Evolutionary conservation across 306 rosid genomes (phyloP).

Genomic region (Fagus sylvatica): DNA sequence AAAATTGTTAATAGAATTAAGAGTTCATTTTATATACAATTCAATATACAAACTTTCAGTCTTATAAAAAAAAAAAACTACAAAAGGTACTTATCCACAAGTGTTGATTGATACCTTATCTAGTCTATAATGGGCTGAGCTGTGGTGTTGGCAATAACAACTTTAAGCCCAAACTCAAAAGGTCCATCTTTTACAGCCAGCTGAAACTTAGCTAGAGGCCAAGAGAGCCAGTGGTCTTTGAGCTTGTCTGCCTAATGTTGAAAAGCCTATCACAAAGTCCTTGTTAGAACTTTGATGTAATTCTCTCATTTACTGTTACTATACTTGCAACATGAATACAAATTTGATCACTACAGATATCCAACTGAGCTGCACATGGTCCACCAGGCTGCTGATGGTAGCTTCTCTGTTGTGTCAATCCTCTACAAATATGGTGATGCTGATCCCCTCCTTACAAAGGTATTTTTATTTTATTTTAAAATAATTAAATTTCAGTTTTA

Average conservation of each 20-base stretch:
- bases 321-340: not conserved
- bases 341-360: slow-evolving; percentile 30
- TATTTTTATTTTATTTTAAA: not conserved
- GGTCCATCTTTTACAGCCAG: no score
- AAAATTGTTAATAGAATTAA: no score
- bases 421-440: slow-evolving; percentile 57
- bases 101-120: not conserved
- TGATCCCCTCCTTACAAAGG: slow-evolving; percentile 60
- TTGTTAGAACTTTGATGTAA: no score
- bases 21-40: no score
- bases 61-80: no score
- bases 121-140: not conserved
- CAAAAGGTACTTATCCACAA: no score
- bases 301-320: not conserved
- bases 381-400: slow-evolving; percentile 52
- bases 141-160: not conserved
- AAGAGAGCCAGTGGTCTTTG: no score
- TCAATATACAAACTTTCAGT: no score
- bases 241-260: no score
- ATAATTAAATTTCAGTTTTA: not conserved
- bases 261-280: no score
- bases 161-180: not conserved
- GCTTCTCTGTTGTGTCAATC: slow-evolving; percentile 50
- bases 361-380: slow-evolving; percentile 72
- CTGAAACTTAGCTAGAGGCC: no score